Conservation (phyloP, 2,329 filamentous ascomycete genomes). For the Xylaria multiplex region DNA sequence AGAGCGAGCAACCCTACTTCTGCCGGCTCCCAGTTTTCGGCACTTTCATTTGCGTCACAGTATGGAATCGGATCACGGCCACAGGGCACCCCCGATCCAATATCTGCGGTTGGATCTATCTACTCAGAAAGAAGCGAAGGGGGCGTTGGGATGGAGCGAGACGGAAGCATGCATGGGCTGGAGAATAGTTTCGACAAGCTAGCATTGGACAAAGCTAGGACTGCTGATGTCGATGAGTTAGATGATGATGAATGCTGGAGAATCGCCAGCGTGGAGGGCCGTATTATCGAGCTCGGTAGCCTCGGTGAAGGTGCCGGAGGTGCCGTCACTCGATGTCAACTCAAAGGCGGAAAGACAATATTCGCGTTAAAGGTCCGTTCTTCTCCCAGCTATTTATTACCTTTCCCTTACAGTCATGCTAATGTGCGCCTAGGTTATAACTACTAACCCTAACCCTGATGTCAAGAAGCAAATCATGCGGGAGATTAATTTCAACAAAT, state of each 20-base stretch:
- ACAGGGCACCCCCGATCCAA: slow-evolving; percentile 80
- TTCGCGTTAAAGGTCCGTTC: slow-evolving; percentile 89
- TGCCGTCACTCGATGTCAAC: slow-evolving; percentile 88
- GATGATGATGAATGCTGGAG: slow-evolving; percentile 91
- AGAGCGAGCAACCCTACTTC: slow-evolving; percentile 83
- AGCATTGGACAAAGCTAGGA: slow-evolving; percentile 81
- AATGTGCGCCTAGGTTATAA: slow-evolving; percentile 79
- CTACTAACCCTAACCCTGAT: slow-evolving; percentile 95
- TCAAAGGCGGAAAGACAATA: slow-evolving; percentile 91
- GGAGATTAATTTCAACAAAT: slow-evolving; percentile 97
- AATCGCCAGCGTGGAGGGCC: slow-evolving; percentile 87
- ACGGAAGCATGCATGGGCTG: slow-evolving; percentile 80
- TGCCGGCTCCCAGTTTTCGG: slow-evolving; percentile 87
- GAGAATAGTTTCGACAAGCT: slow-evolving; percentile 79
- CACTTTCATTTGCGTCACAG: slow-evolving; percentile 80
- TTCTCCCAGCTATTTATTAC: background rate
- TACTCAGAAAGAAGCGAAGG: slow-evolving; percentile 84
- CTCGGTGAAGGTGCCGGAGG: slow-evolving; percentile 95
- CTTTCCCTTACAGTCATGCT: slow-evolving; percentile 33
- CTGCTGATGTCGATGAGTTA: slow-evolving; percentile 90
- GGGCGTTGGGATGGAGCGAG: slow-evolving; percentile 80
- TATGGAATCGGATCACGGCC: slow-evolving; percentile 74
- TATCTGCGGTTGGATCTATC: slow-evolving; percentile 86
- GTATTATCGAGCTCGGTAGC: slow-evolving; percentile 88
- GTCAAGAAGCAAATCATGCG: slow-evolving; percentile 98